Base-by-base conservation (phyloP, 2,329 filamentous ascomycete genomes). In the Colletotrichum sp. region DNA sequence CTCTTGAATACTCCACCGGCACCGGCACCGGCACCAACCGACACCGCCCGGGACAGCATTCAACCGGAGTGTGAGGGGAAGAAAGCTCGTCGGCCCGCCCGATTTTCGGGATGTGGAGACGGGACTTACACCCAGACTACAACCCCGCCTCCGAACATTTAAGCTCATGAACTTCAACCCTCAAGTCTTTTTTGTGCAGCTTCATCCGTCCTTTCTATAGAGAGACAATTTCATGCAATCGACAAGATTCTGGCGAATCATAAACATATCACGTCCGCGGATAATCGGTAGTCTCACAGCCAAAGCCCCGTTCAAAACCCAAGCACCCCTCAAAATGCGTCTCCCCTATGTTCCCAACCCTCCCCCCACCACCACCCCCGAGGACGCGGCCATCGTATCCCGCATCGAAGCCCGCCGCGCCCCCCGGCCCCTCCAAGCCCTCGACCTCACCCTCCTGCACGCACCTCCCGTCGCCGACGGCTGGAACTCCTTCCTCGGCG, bases 381-480 rank as follows among this genome's bases (percentile, higher is more conserved):
- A 89, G 61, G 88, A 92, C 8, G 85, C 86, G 2, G 90, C 88
- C 39, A 92, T 95, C 81, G 90, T 94, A 78, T 79, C 87, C 66
- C 93, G 93, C 80, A 92, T 95, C 80, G 86, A 87, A 12, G 92
- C 90, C 39, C 93, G 94, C 19, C 92, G 94, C 29, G 85, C 88
- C 3, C 93, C 94, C 1, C 92, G 94, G 2, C 93, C 93, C 4
- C 90, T 96, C 25, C 94, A 95, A 76, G 85, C 93, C 0, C 90
- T 96, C n/a, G 95, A 96, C 83, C 90, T 95, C 3, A 89, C 95
- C 3, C 90, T 96, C 2, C 89, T 96, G 15, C 95, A 96, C 86
- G 91, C 93, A 25, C 93, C 94, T 2, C 86, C 92, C 22, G 90
- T 96, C 3, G 94, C 95, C 19, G 93, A 95, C 84, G 95, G 95